Evolutionary conservation across 352 stramenopile species (phyloP), one percentile per base, ranked within the genome.

Genomic region (Phytopythium kandeliae): DNA sequence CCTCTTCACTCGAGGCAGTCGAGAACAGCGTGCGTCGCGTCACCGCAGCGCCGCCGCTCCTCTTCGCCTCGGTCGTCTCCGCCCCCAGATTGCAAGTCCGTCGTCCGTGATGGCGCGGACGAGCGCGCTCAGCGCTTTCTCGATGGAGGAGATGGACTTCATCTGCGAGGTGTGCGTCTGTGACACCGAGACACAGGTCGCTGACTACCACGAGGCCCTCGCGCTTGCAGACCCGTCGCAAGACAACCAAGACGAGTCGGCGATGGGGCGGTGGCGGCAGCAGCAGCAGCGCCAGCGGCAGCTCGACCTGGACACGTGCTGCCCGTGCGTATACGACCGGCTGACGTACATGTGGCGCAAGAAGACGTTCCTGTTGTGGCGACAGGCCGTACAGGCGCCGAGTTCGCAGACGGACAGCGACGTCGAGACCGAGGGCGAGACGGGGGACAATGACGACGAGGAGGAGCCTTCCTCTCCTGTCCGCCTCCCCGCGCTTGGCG

Each of bases 261-360:
- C 45, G 9, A 4, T 22, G 55, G 59, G 51, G 54, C 40, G 17
- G 22, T 24, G 15, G 40, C 22, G 15, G 12, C 35, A 58, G n/a
- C 25, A n/a, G n/a, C n/a, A n/a, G n/a, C n/a, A n/a, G n/a, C n/a
- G n/a, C n/a, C n/a, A n/a, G n/a, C n/a, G 15, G 12, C 35, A 58
- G n/a, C 25, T 25, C n/a, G 43, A 59, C 0, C 7, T 74, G 6
- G 73, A 82, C 42, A 67, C 76, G 11, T 85, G 67, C 67, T 89
- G 75, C 51, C 65, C 74, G 17, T 89, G 78, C 41, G 62, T 84
- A 8, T 81, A 86, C 54, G 71, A 87, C 55, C 75, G 78, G 9
- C 58, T 87, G 43, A 84, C 69, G 33, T 86, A 87, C 55, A 78
- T 87, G 69, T 81, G 74, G 65, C 72, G 76, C 53, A 89, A 89